Base-by-base conservation (phyloP, 2,329 filamentous ascomycete species). In the Penicillium olsonii region DNA sequence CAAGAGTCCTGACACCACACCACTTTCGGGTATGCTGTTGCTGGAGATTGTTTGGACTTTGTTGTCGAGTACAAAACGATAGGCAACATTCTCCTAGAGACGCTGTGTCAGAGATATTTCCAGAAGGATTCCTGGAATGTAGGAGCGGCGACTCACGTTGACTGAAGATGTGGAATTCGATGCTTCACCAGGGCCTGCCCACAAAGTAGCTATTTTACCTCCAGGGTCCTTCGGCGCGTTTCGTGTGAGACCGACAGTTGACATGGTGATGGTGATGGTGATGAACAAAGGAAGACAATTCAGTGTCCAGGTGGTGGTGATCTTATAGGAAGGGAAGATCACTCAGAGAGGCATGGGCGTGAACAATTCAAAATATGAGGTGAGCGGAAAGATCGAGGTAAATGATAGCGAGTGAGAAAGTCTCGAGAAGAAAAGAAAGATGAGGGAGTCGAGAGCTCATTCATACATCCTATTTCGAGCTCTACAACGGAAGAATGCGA, bases 31-130 rank as follows among this genome's bases (percentile, higher is more conserved):
- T 44, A 83, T 78, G 65, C 83, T 84, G 53, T 84, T 87, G 26
- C 81, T 83, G 3, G 88, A 88, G 12, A 96, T 77, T 0, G 90
- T 95, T 37, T 85, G 88, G 43, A 96, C 80, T 61, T 88, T 87
- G 49, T 66, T 67, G 29, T 71, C 66, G 4, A 74, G 55, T 18
- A 68, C 64, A 50, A 72, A 69, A 34, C 57, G 65, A 51, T 69
- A 74, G 48, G 56, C 56, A 11, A 66, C 57, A 52, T 62, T 67
- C 38, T 65, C 62, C 67, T 70, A 34, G 19, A 35, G 20, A 14
- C 12, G 5, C 12, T 11, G 22, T 9, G 19, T 45, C 12, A 39
- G 37, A 7, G 39, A 43, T 8, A 17, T 9, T 29, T 45, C 34
- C 38, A 7, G 24, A 22, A 20, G 18, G 35, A 39, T 26, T 29